Conservation (phyloP, 805 yeast genomes). For the Cyberlindnera bimundalis region DNA sequence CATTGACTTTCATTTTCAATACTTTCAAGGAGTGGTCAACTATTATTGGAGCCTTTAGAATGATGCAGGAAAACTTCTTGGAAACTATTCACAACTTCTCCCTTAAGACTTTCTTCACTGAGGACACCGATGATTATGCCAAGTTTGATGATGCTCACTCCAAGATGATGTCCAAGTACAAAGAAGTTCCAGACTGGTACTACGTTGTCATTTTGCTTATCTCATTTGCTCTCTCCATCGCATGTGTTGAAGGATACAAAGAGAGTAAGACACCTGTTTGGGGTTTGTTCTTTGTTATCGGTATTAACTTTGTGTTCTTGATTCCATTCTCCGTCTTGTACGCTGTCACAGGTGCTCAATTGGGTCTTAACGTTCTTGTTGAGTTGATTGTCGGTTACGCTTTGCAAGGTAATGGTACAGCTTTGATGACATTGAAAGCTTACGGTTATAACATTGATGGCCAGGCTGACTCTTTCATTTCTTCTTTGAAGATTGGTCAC, state of each 20-base stretch:
- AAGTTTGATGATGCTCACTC: slow-evolving; percentile 27
- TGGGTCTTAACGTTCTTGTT: slow-evolving; percentile 50
- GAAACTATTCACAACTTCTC: slow-evolving; percentile 1
- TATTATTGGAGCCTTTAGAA: slow-evolving; percentile 7
- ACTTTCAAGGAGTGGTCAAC: slow-evolving; percentile 43
- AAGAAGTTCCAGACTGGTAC: slow-evolving; percentile 58
- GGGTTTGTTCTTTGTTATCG: slow-evolving; percentile 53
- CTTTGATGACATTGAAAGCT: slow-evolving; percentile 48
- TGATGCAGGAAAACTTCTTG: slow-evolving; percentile 5
- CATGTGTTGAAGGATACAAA: slow-evolving; percentile 43
- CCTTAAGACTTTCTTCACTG: slow-evolving; percentile 3
- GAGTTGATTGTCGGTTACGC: slow-evolving; percentile 58
- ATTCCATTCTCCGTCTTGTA: slow-evolving; percentile 48
- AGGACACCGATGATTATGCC: slow-evolving; percentile 2
- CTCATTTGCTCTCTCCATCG: slow-evolving; percentile 43
- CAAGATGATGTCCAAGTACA: slow-evolving; percentile 51
- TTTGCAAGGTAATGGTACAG: slow-evolving; percentile 46
- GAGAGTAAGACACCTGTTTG: slow-evolving; percentile 54
- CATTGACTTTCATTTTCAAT: slow-evolving; percentile 49
- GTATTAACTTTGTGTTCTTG: slow-evolving; percentile 46
- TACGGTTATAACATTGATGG: slow-evolving; percentile 58
- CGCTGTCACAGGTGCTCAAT: slow-evolving; percentile 45
- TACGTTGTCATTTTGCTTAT: slow-evolving; percentile 38
- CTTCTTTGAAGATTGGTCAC: slow-evolving; percentile 41
- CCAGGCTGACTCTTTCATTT: slow-evolving; percentile 60